Evolutionary conservation across 345 rosid genomes (phyloP), one percentile per base, ranked within the genome.

Genomic region (Bruguiera gymnorhiza): DNA sequence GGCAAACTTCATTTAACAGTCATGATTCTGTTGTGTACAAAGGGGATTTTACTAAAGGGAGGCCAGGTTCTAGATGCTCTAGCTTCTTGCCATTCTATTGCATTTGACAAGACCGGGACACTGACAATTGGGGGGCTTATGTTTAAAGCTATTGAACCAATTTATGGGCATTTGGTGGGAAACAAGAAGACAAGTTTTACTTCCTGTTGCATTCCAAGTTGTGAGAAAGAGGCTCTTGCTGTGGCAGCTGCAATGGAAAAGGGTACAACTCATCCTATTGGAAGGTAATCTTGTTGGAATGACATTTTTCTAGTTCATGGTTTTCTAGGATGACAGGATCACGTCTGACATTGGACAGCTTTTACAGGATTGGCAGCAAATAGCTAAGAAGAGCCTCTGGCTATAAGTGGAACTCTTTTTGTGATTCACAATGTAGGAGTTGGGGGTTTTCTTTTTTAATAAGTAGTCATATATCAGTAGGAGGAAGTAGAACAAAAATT

Each of bases 231-330:
- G 86, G 99, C 99, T 72, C 97, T 95, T 65, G 99, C 97, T 27
- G 97, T 95, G 46, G 99, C 99, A 20, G 91, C 99, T 80, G 97
- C 99, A 7, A 92, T 95, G 99, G 97, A 95, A 80, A 95, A 89
- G 88, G 99, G 99, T 63, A 92, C 99, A 54, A 95, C 99, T 60
- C 99, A 95, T 78, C 99, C 99, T 69, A 95, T 95, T 75, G 99
- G 99, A 84, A 92, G 99, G 97, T 89, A 84, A 56, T 9, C 32
- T 71, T 69, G 63, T 60, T 34, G 36, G 50, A 43, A 43, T 43
- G 50, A 43, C 50, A 43, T 13, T 13, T 43, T 43, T 43, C 18
- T 3, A 13, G 18, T 43, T 13, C 18, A 43, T 43, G 50, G 4
- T 43, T 11, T 43, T 43, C 18, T 11, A 2, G 48, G 46, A 39